Percentiles rank a stretch among this genome's conserved stretches.
Evolutionary conservation across 2,329 filamentous ascomycete species (phyloP).

Genomic region (Fusarium nurragi): DNA sequence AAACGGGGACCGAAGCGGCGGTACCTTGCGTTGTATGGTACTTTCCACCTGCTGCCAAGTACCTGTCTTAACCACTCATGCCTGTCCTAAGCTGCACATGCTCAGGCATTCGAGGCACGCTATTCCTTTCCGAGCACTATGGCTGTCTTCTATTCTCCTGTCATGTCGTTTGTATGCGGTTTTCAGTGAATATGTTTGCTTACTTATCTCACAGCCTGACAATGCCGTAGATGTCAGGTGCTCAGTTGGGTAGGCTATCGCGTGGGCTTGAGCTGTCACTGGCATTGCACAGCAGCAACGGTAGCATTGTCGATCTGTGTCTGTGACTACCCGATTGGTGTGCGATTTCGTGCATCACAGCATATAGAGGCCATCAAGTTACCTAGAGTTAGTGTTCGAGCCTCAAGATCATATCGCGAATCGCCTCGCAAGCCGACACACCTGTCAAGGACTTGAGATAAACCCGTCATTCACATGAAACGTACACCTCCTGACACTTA

Average conservation of each 20-base stretch:
- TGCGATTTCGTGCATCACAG: constrained; percentile 34
- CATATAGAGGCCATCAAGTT: constrained; percentile 8
- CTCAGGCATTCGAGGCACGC: neutral
- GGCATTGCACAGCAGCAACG: constrained; percentile 21
- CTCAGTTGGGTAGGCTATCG: constrained; percentile 7
- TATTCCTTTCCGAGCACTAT: constrained; percentile 31
- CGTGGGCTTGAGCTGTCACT: constrained; percentile 17
- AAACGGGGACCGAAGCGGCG: constrained; percentile 38
- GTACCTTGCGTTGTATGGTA: constrained; percentile 2
- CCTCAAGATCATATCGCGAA: constrained; percentile 1
- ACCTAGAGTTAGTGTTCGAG: neutral
- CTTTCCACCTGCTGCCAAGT: neutral
- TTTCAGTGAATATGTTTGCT: constrained; percentile 2
- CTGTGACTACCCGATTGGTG: constrained; percentile 26
- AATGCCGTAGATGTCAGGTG: constrained; percentile 4
- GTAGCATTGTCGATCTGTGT: constrained; percentile 28
- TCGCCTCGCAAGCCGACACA: constrained; percentile 10
- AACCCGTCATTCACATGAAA: constrained; percentile 4
- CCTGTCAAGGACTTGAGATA: neutral
- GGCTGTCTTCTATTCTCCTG: constrained; percentile 4
- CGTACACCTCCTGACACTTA: neutral
- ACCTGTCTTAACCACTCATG: constrained; percentile 27
- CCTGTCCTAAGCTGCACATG: constrained; percentile 43
- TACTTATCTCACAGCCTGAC: neutral
- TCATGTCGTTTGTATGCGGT: neutral